These are phyloP conservation scores for Blastobotrys muscicola DNA, from an alignment of 805 yeast genomes.

Conservation along the genomic window DNA sequence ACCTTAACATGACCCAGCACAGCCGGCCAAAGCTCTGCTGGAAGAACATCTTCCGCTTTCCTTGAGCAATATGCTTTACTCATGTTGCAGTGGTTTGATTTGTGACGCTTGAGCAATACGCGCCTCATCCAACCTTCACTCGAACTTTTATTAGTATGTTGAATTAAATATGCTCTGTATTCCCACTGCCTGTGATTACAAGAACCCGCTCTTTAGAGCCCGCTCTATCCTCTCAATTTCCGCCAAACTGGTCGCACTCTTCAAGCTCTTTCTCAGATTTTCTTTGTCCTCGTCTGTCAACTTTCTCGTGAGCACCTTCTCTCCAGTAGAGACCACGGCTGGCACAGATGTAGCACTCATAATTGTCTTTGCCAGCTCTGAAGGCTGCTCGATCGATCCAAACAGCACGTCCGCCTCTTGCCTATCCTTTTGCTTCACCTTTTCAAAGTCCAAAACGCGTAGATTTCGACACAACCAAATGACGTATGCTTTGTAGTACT, in stretches of 20 bases:
- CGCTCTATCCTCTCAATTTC: conserved; percentile 68
- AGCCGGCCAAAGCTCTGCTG: too few relatives aligned
- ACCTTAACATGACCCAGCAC: too few relatives aligned
- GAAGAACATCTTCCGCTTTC: too few relatives aligned
- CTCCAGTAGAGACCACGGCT: conserved; percentile 21
- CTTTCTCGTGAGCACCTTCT: conserved; percentile 33
- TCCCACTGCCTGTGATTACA: too few relatives aligned
- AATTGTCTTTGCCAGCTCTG: conserved; percentile 27
- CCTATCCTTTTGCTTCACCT: conserved; percentile 50
- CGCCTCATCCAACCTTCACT: too few relatives aligned
- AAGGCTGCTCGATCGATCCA: conserved; percentile 27
- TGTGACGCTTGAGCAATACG: too few relatives aligned
- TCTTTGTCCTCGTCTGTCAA: conserved; percentile 47
- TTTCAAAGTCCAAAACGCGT: conserved; percentile 56
- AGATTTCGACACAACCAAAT: conserved; percentile 57
- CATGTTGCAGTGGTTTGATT: too few relatives aligned
- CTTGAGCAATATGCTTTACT: too few relatives aligned
- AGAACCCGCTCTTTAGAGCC: conserved; percentile 35
- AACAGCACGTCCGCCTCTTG: conserved; percentile 35
- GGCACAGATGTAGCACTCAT: conserved; percentile 11
- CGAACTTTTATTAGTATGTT: too few relatives aligned
- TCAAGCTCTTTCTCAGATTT: conserved; percentile 43
- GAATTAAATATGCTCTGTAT: too few relatives aligned
- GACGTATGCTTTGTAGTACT: conserved; percentile 49
- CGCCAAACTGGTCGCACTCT: conserved; percentile 55